Conservation (phyloP, 305 asterid species). For the Fraxinus albicans region DNA sequence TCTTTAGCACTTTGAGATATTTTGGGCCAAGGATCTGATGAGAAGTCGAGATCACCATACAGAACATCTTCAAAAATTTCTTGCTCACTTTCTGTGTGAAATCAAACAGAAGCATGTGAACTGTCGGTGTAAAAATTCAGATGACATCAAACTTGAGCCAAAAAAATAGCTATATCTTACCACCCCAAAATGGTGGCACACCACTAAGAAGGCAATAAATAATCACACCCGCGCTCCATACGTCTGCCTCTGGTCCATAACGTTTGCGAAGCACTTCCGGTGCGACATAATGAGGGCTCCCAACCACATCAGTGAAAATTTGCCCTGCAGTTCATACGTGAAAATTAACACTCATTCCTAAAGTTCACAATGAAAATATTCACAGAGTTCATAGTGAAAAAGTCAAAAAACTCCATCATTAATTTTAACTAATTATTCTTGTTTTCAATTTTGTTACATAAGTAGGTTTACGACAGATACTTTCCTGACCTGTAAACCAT, state of each 20-base stretch:
- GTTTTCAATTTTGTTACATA: neutral
- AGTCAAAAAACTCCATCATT: neutral
- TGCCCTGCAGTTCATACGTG: slow-evolving; percentile 44
- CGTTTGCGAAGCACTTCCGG: slow-evolving; percentile 69
- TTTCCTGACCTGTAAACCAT: too few relatives aligned
- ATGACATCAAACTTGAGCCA: neutral
- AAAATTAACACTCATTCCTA: neutral
- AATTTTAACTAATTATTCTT: neutral
- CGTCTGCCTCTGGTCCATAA: slow-evolving; percentile 80
- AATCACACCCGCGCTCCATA: slow-evolving; percentile 93
- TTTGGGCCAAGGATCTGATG: slow-evolving; percentile 83
- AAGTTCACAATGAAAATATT: neutral
- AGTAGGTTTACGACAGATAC: too few relatives aligned
- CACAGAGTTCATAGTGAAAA: neutral
- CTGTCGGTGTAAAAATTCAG: neutral
- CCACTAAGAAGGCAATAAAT: slow-evolving; percentile 72
- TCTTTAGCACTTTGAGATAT: slow-evolving; percentile 74
- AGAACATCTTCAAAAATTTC: slow-evolving; percentile 71
- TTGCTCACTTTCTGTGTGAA: slow-evolving; percentile 53
- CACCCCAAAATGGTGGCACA: slow-evolving; percentile 87
- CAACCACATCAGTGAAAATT: slow-evolving; percentile 63
- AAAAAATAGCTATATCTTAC: slow-evolving; percentile 35
- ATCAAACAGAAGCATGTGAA: slow-evolving; percentile 1
- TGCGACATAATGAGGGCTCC: slow-evolving; percentile 85
- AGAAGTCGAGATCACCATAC: slow-evolving; percentile 71